Base-by-base conservation (phyloP, 495 filamentous ascomycete species). In the Aspergillus cavernicola region DNA sequence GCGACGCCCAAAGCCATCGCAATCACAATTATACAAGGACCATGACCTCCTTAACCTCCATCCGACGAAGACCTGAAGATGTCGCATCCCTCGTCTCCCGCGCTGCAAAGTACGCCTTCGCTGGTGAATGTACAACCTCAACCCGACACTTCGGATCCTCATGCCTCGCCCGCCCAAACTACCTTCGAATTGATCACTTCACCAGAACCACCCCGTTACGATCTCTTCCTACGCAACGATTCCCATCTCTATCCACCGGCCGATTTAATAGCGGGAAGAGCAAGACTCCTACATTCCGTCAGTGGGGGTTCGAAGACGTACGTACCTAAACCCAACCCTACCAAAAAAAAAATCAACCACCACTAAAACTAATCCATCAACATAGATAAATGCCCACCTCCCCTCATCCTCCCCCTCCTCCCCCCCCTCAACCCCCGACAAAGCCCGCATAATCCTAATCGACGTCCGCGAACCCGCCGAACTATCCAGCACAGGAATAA, bases 401-500 rank as follows among this genome's bases (percentile, higher is more conserved):
- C 66, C 68, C 41, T 35, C 44, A 24, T 36, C 47, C n/a, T 47
- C 59, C 8, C 46, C 55, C 24, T 59, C 62, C 29, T 63, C 29
- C 3, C 46, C 46, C 6, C 24, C 46, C 4, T 37, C 46, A 61
- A 59, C 58, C 1, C 54, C 58, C 31, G 61, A 68, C 42, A 66
- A 55, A 9, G 57, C 60, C 37, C 52, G 31, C 6, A 33, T 67
- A 23, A 70, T 75, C 59, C 65, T 79, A 19, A 64, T 79, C 58
- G 91, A 98, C 75, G 82, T 89, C 58, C 92, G 93, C 68, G 92
- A 97, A 71, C 90, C 92, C 38, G 58, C 71, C 57, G 93, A 98
- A 70, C 81, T 90, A 29, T 45, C 54, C 28, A 56, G 69, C 4
- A 83, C 83, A 0, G 91, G 91, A 31, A 77, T 78, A 19, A 96